Evolutionary conservation across 1,139 yeast genomes (phyloP), one percentile per base, ranked within the genome.

Genomic region (Hyphopichia buzzinii): DNA sequence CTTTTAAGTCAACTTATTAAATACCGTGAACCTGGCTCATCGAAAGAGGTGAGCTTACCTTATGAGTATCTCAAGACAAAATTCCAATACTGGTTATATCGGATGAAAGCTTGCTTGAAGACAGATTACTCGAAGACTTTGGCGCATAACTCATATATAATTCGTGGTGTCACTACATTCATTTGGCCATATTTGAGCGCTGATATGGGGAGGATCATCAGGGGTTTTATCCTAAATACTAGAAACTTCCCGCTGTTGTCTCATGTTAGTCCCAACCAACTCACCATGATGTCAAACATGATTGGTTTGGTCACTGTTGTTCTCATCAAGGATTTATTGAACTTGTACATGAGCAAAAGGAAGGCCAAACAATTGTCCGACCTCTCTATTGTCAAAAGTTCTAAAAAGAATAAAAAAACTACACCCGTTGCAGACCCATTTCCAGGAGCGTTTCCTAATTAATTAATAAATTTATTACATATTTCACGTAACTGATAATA

Each of bases 151-250:
- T 65, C 70, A 12, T 44, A 51, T 4, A 50, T 64, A 2, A 43
- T 68, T 15, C 47, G 60, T 26, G 44, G 55, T 8, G 37, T 67
- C 12, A 60, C 73, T 4, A 66, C 75, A 0, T 33, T 65, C 8
- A 17, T 60, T 29, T 70, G 76, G 76, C 76, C 77, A 14, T 64
- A 57, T 38, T 17, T 63, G 10, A 57, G 72, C 10, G 57, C 72
- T 0, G 63, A 64, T 36, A 34, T 67, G 2, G 74, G 74, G 0
- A 36, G 38, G 11, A 24, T 59, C 1, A 39, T 67, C 3, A 50
- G 37, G 30, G 44, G 46, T 1, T 21, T 44, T 4, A 22, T 58
- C 0, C 29, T 44, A 5, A 43, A 35, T 17, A 24, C 17, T n/a
- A 34, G 38, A 15, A 26, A 39, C 6, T 17, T 33, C 14, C 33